Evolutionary conservation across 2,329 filamentous ascomycete genomes (phyloP), one percentile per base, ranked within the genome.

Genomic region (Sclerotinia nivalis): DNA sequence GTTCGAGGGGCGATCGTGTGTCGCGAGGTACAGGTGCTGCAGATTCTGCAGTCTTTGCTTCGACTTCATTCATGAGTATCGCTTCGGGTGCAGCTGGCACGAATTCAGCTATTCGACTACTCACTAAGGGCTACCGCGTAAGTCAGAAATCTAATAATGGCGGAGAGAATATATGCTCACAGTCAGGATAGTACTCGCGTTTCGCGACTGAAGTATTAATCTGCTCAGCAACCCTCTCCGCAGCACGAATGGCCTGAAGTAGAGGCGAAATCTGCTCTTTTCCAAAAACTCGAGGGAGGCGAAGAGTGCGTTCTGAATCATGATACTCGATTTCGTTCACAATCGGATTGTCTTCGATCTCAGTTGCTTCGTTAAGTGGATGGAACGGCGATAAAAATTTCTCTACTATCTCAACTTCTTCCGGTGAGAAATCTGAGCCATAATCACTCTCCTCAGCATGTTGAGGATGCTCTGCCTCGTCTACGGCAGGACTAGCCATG

Each of bases 1-100:
- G 88, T 72, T 93, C 86, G 2, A 97, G 81, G 0, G 93, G 94
- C 12, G 88, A 84, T 71, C 85, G 82, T 12, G 78, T 79, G 76
- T 89, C 85, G 20, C 74, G 72, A 13, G 34, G 45, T 22, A 69
- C 50, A 15, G 34, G 13, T 12, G 64, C 56, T 59, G 67, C 66
- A 40, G 68, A 47, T 68, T 47, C 45, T 54, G 56, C 18, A 8
- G 47, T 31, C 40, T 68, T 50, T 65, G 47, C 9, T 55, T 61
- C 49, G 47, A 50, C 13, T 40, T 66, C 69, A 40, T 52, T 34
- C 2, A 37, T 28, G 9, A 20, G 12, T 40, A 34, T 58, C 20
- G 45, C 10, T 13, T 61, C 50, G 13, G 15, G 22, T 28, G 50
- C 28, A 20, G 2, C 5, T 37, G n/a, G 43, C 61, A 34, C 25